Percentiles rank a stretch among this genome's conserved stretches.
Evolutionary conservation across 176 grass and related monocot species (phyloP).

Genomic region (Musa itinerans): DNA sequence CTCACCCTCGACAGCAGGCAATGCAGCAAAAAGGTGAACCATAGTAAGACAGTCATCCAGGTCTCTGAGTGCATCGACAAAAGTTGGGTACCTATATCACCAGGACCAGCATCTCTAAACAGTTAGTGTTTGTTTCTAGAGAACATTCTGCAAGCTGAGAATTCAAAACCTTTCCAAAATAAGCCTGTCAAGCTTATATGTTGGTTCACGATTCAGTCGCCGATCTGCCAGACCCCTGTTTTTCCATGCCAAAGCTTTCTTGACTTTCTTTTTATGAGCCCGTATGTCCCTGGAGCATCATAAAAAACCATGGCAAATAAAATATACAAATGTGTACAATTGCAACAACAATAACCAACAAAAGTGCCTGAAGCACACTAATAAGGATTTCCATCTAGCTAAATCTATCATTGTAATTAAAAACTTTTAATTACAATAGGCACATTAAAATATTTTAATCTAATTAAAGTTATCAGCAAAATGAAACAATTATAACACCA

Average conservation of each 20-base stretch:
- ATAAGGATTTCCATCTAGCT: not conserved
- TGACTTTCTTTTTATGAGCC: slow-evolving; percentile 62
- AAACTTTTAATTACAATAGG: not conserved
- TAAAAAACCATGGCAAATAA: not conserved
- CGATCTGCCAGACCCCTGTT: slow-evolving; percentile 81
- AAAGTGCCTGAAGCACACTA: not conserved
- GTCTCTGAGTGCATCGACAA: slow-evolving; percentile 85
- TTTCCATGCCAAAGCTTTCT: slow-evolving; percentile 72
- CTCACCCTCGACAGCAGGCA: slow-evolving; percentile 88
- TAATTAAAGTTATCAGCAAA: not conserved
- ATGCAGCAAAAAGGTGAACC: slow-evolving; percentile 90
- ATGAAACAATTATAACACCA: not conserved
- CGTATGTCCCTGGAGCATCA: slow-evolving; percentile 53
- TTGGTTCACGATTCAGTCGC: slow-evolving; percentile 56
- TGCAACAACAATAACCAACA: not conserved
- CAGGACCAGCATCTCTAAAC: not conserved
- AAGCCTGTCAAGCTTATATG: slow-evolving; percentile 87
- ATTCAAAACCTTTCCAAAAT: slow-evolving; percentile 65
- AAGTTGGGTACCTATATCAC: slow-evolving; percentile 64
- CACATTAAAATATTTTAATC: not conserved
- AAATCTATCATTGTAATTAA: not conserved
- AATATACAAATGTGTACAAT: not conserved
- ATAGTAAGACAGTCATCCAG: slow-evolving; percentile 98
- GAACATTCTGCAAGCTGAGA: not conserved
- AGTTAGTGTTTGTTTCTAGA: not conserved